Conservation (phyloP, 306 rosid species). For the Vigna unguiculata region DNA sequence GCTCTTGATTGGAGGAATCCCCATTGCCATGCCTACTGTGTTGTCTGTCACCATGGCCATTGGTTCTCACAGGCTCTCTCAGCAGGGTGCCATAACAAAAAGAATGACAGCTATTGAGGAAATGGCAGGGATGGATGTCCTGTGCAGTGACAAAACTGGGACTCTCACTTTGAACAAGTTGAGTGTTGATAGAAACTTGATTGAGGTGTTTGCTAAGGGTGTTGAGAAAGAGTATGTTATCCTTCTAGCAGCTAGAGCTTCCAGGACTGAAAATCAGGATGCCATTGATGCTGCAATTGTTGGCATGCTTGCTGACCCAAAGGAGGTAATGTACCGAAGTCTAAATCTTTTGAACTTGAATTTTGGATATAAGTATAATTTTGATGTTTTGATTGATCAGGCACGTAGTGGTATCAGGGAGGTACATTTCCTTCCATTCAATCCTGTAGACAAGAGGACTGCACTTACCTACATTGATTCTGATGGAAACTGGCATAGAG, state of each 20-base stretch:
- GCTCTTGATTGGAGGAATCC: constrained; percentile 96
- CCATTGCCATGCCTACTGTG: constrained; percentile 98
- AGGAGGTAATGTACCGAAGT: constrained; percentile 63
- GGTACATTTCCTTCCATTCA: constrained; percentile 92
- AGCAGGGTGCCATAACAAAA: constrained; percentile 98
- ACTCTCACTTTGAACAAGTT: constrained; percentile 91
- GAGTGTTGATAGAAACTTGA: constrained; percentile 78
- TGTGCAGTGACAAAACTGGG: constrained; percentile 98
- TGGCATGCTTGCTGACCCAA: constrained; percentile 96
- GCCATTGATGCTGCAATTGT: constrained; percentile 98
- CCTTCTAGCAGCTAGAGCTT: constrained; percentile 94
- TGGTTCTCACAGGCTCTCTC: constrained; percentile 95
- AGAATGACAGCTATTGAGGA: constrained; percentile 99
- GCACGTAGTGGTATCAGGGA: constrained; percentile 91
- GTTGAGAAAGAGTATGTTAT: constrained; percentile 82
- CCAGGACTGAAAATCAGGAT: constrained; percentile 95
- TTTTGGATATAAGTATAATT: constrained; percentile 4
- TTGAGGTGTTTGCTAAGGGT: constrained; percentile 86
- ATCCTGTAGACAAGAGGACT: constrained; percentile 98
- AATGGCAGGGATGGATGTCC: constrained; percentile 99
- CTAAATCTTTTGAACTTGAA: background rate
- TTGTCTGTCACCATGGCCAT: constrained; percentile 98
- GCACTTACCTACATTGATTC: constrained; percentile 92
- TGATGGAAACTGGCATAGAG: constrained; percentile 83
- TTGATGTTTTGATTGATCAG: constrained; percentile 52